These are phyloP conservation scores for Poterioochromonas sp. DNA, from an alignment of 352 stramenopile genomes.

Conservation along the genomic window DNA sequence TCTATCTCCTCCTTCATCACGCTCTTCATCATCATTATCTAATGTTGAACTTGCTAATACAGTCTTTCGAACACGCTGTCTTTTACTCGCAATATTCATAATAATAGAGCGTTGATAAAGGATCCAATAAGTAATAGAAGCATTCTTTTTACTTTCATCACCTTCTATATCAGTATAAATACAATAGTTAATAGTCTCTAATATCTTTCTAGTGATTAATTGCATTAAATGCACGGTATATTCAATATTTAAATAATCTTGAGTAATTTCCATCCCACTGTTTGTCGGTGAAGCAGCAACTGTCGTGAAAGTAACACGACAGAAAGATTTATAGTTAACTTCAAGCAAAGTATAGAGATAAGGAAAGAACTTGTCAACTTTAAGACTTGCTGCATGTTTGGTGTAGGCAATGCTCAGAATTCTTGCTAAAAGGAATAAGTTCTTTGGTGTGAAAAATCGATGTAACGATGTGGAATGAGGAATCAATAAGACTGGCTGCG, in stretches of 20 bases:
- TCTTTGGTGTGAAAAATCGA: too few relatives aligned
- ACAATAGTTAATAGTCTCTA: not conserved
- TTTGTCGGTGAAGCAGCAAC: not conserved
- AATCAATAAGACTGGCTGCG: too few relatives aligned
- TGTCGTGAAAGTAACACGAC: too few relatives aligned
- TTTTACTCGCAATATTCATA: not conserved
- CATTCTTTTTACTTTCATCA: too few relatives aligned
- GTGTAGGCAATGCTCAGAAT: too few relatives aligned
- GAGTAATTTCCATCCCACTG: not conserved
- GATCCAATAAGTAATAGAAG: not conserved
- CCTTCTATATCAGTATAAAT: not conserved
- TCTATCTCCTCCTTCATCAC: not conserved
- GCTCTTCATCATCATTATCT: not conserved
- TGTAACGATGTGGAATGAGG: too few relatives aligned
- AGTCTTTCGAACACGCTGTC: not conserved
- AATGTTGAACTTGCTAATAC: not conserved
- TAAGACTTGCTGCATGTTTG: too few relatives aligned
- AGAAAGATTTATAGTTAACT: too few relatives aligned
- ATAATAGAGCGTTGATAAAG: not conserved
- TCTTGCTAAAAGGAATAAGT: too few relatives aligned
- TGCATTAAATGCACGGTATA: not conserved
- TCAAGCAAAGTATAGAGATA: too few relatives aligned
- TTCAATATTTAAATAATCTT: not conserved
- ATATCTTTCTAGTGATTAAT: not conserved
- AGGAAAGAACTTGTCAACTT: too few relatives aligned